Percentiles rank a stretch among this genome's conserved stretches.
Evolutionary conservation across 2,329 filamentous ascomycete genomes (phyloP).

Genomic region (Cercospora citrullina): DNA sequence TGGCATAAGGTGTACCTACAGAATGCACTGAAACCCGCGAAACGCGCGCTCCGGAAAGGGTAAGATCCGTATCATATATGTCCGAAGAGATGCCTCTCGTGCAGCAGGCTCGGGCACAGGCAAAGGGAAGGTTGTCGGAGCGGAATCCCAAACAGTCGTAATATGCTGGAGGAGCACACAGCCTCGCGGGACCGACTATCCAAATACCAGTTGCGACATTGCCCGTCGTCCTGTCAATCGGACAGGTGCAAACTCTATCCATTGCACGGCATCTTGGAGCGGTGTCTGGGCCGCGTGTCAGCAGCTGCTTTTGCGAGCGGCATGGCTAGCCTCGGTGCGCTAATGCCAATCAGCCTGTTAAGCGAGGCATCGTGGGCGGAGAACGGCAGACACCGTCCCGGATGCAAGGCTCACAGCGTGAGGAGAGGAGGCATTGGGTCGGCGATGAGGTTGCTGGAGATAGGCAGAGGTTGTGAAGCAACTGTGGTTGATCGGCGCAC

Average conservation of each 20-base stretch:
- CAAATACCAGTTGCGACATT: conserved; percentile 4
- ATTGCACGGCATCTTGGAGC: background rate
- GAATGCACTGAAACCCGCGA: background rate
- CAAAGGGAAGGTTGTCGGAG: background rate
- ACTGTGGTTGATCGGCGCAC: background rate
- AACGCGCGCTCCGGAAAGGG: background rate
- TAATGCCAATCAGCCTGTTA: background rate
- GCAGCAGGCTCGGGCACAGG: background rate
- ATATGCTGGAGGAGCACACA: background rate
- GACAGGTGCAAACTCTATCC: conserved; percentile 15
- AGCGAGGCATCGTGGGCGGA: background rate
- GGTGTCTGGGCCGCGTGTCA: conserved; percentile 1
- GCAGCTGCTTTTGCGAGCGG: background rate
- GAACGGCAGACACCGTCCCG: background rate
- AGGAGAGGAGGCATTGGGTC: background rate
- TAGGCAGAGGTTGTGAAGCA: background rate
- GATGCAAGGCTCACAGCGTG: background rate
- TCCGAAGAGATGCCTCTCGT: conserved; percentile 1
- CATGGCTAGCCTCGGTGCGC: background rate
- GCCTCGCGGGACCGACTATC: background rate
- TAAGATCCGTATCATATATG: background rate
- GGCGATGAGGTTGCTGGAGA: background rate
- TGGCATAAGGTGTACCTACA: background rate
- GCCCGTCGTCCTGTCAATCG: conserved; percentile 7
- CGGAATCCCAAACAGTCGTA: background rate